Conservation (phyloP, 2,329 filamentous ascomycete species). For the Xylariomycetidae sp. region DNA sequence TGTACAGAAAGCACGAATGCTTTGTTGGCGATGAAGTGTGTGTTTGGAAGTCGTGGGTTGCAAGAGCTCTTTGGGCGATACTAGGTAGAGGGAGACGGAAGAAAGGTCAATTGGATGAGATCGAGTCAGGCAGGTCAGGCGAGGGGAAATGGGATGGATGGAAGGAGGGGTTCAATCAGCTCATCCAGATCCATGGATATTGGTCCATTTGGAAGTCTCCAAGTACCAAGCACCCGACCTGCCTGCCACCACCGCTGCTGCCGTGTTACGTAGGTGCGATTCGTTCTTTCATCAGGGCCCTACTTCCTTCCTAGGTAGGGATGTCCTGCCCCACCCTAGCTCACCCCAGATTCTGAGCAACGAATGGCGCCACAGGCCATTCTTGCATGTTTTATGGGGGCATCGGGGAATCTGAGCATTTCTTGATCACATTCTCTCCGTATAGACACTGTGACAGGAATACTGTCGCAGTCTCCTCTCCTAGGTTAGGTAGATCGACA, state of each 20-base stretch:
- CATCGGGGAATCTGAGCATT: no score
- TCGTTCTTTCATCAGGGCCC: no score
- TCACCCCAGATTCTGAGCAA: constrained; percentile 24
- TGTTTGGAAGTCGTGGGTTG: constrained; percentile 4
- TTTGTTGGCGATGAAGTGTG: constrained; percentile 1
- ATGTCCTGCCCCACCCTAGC: no score
- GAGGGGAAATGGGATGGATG: constrained; percentile 19
- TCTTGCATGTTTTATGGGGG: constrained; percentile 17
- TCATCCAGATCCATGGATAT: no score
- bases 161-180: constrained; percentile 20
- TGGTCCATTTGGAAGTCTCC: no score
- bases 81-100: constrained; percentile 7
- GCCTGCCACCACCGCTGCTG: no score
- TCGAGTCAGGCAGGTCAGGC: constrained; percentile 17
- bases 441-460: constrained; percentile 2
- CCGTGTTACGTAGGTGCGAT: no score
- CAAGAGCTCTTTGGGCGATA: constrained; percentile 3
- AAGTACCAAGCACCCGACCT: no score
- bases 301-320: no score
- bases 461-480: no score
- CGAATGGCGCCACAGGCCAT: constrained; percentile 12
- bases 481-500: no score
- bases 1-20: constrained; percentile 5
- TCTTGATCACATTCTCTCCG: constrained; percentile 13
- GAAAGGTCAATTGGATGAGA: constrained; percentile 13